Evolutionary conservation across 139 green algal genomes (phyloP).

Genomic region (Haematococcus sp.): DNA sequence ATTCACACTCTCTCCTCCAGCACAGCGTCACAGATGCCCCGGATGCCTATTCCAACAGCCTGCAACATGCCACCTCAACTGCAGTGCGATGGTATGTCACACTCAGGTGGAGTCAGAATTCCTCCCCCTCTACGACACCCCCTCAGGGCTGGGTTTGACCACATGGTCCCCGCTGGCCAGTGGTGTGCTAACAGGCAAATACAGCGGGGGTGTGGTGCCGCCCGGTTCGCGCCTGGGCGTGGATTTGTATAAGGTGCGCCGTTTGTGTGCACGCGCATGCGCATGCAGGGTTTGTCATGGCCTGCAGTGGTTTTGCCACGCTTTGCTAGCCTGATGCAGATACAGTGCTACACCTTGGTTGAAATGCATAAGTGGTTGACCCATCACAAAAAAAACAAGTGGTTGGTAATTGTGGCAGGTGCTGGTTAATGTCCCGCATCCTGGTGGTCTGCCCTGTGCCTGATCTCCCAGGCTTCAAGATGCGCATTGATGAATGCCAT

Average conservation of each 20-base stretch:
- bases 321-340: constrained; percentile 12
- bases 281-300: background rate
- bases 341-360: too few species aligned
- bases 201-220: constrained; percentile 63
- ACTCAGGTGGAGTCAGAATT: too few species aligned
- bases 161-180: constrained; percentile 78
- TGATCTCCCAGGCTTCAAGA: too few species aligned
- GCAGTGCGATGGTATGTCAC: too few species aligned
- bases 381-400: too few species aligned
- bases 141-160: constrained; percentile 58
- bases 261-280: background rate
- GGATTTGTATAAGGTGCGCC: constrained; percentile 66
- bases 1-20: too few species aligned
- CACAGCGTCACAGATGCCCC: too few species aligned
- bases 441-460: too few species aligned
- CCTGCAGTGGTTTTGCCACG: constrained; percentile 16
- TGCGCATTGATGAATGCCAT: too few species aligned
- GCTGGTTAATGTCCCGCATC: background rate
- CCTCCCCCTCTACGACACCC: background rate
- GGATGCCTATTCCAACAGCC: too few species aligned
- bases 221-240: constrained; percentile 62
- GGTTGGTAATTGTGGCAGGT: background rate
- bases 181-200: constrained; percentile 86
- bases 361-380: too few species aligned
- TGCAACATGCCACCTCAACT: too few species aligned